Evolutionary conservation across 2,329 filamentous ascomycete species (phyloP).

Genomic region (Geosmithia putterillii): DNA sequence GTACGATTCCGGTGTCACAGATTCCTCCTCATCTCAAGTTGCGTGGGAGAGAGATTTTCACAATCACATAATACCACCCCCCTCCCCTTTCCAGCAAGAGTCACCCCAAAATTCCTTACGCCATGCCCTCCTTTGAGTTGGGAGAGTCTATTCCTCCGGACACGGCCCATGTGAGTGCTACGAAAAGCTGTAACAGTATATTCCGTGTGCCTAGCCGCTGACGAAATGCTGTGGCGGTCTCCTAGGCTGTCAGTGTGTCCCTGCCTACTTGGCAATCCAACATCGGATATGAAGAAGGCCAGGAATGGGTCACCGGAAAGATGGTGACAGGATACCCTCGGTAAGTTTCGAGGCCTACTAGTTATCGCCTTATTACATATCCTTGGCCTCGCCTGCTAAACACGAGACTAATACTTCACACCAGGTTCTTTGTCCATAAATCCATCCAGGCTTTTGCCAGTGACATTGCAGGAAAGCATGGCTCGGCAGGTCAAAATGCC

Average conservation of each 20-base stretch:
- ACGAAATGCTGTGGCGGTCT: background rate
- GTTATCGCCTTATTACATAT: background rate
- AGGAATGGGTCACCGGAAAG: conserved; percentile 71
- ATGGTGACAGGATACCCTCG: conserved; percentile 88
- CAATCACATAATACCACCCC: background rate
- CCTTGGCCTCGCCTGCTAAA: conserved; percentile 2
- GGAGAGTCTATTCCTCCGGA: conserved; percentile 67
- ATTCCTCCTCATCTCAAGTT: background rate
- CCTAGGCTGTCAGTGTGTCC: conserved; percentile 86
- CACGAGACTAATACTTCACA: background rate
- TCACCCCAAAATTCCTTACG: background rate
- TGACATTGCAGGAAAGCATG: conserved; percentile 54
- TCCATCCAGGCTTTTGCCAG: conserved; percentile 62
- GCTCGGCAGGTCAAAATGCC: conserved; percentile 49
- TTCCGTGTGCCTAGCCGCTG: background rate
- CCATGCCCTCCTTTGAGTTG: conserved; percentile 38
- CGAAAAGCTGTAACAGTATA: conserved; percentile 7
- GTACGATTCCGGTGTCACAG: background rate
- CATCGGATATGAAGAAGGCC: conserved; percentile 86
- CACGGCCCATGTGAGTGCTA: conserved; percentile 56
- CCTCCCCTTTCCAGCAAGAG: background rate
- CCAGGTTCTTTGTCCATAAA: conserved; percentile 83
- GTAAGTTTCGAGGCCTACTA: conserved; percentile 26
- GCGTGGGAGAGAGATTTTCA: background rate
- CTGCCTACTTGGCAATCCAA: conserved; percentile 88